Conservation (phyloP, 805 yeast species). For the Blastobotrys attinorum region DNA sequence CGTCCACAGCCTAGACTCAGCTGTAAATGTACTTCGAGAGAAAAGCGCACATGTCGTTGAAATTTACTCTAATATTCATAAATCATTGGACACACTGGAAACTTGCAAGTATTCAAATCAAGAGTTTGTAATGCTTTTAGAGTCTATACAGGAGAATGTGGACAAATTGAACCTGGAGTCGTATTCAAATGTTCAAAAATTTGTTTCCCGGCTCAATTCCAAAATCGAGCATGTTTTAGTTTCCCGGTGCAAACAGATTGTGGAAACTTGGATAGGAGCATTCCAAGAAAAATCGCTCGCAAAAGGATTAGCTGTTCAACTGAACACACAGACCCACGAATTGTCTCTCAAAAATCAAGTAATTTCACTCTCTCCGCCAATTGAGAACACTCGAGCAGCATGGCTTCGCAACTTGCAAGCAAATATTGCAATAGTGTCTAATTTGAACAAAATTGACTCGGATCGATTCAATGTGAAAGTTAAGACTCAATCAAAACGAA, state of each 20-base stretch:
- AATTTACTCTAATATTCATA: constrained; percentile 24
- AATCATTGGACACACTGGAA: constrained; percentile 21
- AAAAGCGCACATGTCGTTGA: constrained; percentile 27
- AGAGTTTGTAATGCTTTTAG: constrained; percentile 19
- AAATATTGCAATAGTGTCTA: constrained; percentile 12
- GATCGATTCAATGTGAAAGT: constrained; percentile 9
- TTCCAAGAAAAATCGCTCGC: constrained; percentile 8
- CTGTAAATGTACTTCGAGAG: constrained; percentile 26
- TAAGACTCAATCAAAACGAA: constrained; percentile 2
- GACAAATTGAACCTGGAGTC: constrained; percentile 33
- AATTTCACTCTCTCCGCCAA: constrained; percentile 24
- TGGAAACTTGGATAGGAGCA: constrained; percentile 20
- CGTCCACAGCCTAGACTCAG: constrained; percentile 28
- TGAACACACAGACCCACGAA: constrained; percentile 18
- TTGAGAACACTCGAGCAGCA: constrained; percentile 16
- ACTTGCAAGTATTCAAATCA: constrained; percentile 23
- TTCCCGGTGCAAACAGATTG: constrained; percentile 21
- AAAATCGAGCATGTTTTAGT: constrained; percentile 26
- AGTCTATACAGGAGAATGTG: constrained; percentile 30
- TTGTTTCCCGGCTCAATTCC: constrained; percentile 31
- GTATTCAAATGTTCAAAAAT: constrained; percentile 28
- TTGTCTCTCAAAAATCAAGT: constrained; percentile 23
- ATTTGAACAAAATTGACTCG: constrained; percentile 13
- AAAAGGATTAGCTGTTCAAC: constrained; percentile 3
- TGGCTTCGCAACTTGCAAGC: constrained; percentile 17